Base-by-base conservation (phyloP, 2,329 filamentous ascomycete species). In the Helotiales sp. region DNA sequence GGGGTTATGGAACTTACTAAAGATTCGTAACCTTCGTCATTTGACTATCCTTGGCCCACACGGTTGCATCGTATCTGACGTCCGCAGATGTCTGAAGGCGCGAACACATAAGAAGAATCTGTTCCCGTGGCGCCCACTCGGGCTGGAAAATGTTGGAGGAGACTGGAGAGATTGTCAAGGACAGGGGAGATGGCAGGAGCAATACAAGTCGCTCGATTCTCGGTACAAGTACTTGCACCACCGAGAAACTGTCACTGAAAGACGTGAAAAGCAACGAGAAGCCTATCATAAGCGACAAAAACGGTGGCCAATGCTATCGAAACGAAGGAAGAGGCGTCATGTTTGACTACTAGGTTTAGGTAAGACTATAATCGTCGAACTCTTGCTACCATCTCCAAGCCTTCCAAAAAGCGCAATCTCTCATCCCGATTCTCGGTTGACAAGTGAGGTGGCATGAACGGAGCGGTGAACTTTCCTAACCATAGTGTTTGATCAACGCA, bases 201-300 rank as follows among this genome's bases (percentile, higher is more conserved):
- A 67, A 61, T 71, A 67, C 65, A n/a, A 71, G 55, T 67, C 45
- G 50, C 63, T 70, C 34, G 62, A 71, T 37, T 10, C 58, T 66
- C 55, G 69, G 37, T 71, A 71, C 61, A 68, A 68, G 63, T 70
- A 70, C 63, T 65, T 70, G 63, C 69, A 71, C 65, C 22, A 70
- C 54, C 69, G 68, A 63, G 63, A 65, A 37, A 71, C 63, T 32
- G 65, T 68, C 54, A 52, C 65, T 26, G 65, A 40, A 49, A 70
- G 68, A 45, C 61, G 64, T 20, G 40, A 28, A 64, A 63, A 24
- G 34, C 67, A 64, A 58, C 67, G 60, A 63, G 45, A 49, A 55
- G 58, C 61, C 24, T 67, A 67, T 15, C 49, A 47, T n/a, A 20
- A 47, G 43, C 43, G 43, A n/a, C 43, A n/a, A 47, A 7, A 15